phyloP scores from a whole-genome alignment of 495 filamentous ascomycete species.

The Pseudotulostoma volvatum region DNA sequence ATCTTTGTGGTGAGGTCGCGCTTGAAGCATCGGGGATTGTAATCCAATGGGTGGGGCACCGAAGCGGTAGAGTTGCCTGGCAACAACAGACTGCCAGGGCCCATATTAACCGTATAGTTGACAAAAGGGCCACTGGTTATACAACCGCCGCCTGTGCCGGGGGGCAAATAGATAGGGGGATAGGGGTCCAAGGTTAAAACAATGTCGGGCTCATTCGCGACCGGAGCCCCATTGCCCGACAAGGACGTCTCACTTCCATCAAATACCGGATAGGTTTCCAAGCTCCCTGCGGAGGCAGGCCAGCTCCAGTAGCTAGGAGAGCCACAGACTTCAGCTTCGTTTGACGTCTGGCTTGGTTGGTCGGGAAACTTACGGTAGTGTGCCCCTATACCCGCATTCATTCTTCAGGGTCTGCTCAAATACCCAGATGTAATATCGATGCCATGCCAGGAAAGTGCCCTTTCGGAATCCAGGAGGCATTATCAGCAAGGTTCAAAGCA shows the following conservation, averaged over 20 bases:
- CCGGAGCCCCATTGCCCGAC: constrained; percentile 40
- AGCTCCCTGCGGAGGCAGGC: constrained; percentile 30
- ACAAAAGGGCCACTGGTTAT: constrained; percentile 43
- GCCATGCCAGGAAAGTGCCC: constrained; percentile 55
- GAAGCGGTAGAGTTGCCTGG: constrained; percentile 9
- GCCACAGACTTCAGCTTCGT: background rate
- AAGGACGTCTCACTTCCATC: constrained; percentile 44
- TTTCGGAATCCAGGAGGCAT: constrained; percentile 2
- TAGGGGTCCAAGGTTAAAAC: constrained; percentile 6
- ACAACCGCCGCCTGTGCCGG: constrained; percentile 48
- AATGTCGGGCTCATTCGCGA: constrained; percentile 19
- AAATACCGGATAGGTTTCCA: constrained; percentile 45
- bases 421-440: constrained; percentile 45
- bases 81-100: constrained; percentile 27
- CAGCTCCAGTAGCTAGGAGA: constrained; percentile 45
- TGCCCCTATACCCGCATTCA: constrained; percentile 54
- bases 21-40: constrained; percentile 49
- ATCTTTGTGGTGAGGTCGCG: constrained; percentile 42
- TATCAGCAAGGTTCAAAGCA: background rate
- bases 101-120: constrained; percentile 32
- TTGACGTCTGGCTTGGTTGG: background rate
- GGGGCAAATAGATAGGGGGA: constrained; percentile 18
- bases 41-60: constrained; percentile 15
- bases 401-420: constrained; percentile 52
- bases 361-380: constrained; percentile 20